phyloP scores from a whole-genome alignment of 148 eudicot genomes.

The Rhododendron simsii region DNA sequence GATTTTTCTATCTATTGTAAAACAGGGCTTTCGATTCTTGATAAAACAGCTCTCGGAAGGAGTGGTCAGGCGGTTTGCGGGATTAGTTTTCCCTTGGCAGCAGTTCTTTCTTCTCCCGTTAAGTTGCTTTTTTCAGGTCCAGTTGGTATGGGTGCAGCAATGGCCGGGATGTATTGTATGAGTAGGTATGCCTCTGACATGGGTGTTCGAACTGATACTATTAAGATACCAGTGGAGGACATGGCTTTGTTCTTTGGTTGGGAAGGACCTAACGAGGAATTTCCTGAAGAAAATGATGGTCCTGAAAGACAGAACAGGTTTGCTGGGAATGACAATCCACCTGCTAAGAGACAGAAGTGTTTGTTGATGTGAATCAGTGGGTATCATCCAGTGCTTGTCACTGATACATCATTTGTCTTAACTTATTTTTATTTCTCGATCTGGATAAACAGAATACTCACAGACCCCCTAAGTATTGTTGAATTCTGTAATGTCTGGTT shows the following conservation, averaged over 20 bases:
- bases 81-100: conserved; percentile 17
- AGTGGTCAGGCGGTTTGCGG: conserved; percentile 21
- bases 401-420: background rate
- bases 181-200: conserved; percentile 22
- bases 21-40: conserved; percentile 27
- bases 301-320: background rate
- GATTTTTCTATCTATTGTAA: conserved; percentile 46
- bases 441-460: background rate
- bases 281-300: conserved; percentile 5
- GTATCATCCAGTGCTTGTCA: background rate
- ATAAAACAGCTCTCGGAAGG: conserved; percentile 19
- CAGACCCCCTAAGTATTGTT: background rate
- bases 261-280: background rate
- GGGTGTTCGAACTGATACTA: conserved; percentile 24
- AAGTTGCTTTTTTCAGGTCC: conserved; percentile 16
- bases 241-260: conserved; percentile 15
- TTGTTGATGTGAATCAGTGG: background rate
- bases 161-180: conserved; percentile 21
- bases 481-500: background rate
- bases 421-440: background rate
- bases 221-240: conserved; percentile 23
- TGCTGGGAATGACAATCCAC: background rate
- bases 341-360: conserved; percentile 14
- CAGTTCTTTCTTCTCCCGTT: conserved; percentile 14
- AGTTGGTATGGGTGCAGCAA: conserved; percentile 16